These are phyloP conservation scores for Colletotrichum musicola DNA, from an alignment of 2,329 filamentous ascomycete species.

Conservation along the genomic window DNA sequence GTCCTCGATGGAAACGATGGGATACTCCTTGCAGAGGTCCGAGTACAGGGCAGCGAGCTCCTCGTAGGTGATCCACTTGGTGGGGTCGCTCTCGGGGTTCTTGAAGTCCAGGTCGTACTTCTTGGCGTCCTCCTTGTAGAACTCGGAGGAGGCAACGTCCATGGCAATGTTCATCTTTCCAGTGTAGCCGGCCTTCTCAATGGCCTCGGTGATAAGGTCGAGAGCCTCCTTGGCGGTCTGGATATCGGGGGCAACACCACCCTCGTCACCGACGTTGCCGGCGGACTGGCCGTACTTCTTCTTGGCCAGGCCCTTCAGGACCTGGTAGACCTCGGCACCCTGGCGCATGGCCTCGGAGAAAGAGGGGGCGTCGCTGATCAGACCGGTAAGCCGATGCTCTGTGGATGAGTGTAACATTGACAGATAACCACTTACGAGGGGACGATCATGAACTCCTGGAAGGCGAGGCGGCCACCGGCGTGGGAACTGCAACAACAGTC, in stretches of 20 bases:
- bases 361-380: constrained; percentile 78
- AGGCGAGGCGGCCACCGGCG: constrained; percentile 94
- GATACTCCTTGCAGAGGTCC: constrained; percentile 91
- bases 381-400: neutral
- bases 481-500: constrained; percentile 73
- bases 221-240: constrained; percentile 97
- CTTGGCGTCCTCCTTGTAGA: constrained; percentile 98
- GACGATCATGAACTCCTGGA: constrained; percentile 98
- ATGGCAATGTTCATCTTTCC: constrained; percentile 98
- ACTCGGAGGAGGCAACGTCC: constrained; percentile 99
- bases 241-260: constrained; percentile 99
- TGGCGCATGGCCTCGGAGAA: constrained; percentile 98
- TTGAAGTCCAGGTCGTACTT: constrained; percentile 99
- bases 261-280: constrained; percentile 99
- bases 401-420: neutral
- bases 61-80: constrained; percentile 99
- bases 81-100: constrained; percentile 96
- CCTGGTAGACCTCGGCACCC: constrained; percentile 98
- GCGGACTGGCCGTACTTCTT: constrained; percentile 99
- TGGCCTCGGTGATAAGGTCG: constrained; percentile 93
- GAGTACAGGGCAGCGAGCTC: constrained; percentile 94
- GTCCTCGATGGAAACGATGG: constrained; percentile 98
- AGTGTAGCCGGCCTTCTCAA: constrained; percentile 94
- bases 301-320: constrained; percentile 96
- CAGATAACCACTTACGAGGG: constrained; percentile 71